These are phyloP conservation scores for Ascobolus immersus DNA, from an alignment of 495 filamentous ascomycete genomes.

Conservation along the genomic window DNA sequence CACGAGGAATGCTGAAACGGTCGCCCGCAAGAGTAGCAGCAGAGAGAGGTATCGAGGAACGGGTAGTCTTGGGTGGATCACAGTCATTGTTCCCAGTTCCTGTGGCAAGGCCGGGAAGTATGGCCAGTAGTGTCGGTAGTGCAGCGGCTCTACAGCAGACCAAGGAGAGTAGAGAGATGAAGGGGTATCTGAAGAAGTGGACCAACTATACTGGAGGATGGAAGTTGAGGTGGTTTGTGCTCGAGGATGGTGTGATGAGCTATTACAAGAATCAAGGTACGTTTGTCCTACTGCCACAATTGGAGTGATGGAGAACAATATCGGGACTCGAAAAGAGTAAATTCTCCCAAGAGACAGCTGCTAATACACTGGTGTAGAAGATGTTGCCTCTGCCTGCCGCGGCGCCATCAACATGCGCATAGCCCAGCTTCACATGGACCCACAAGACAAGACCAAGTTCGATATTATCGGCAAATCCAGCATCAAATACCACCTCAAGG, in stretches of 20 bases:
- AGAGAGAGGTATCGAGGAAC: conserved; percentile 87
- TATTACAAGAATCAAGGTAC: conserved; percentile 93
- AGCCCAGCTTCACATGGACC: conserved; percentile 77
- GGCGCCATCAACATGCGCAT: conserved; percentile 98
- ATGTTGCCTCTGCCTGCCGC: conserved; percentile 40
- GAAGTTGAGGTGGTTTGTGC: conserved; percentile 90
- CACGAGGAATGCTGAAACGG: conserved; percentile 60
- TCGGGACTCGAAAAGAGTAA: too few species aligned
- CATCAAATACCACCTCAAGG: conserved; percentile 94
- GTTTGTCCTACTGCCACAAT: too few species aligned
- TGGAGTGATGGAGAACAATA: too few species aligned
- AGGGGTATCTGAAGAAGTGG: conserved; percentile 96
- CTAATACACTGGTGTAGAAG: too few species aligned
- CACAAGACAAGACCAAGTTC: conserved; percentile 88
- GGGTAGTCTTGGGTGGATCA: conserved; percentile 64
- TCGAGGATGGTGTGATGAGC: conserved; percentile 89
- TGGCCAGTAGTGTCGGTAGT: conserved; percentile 29
- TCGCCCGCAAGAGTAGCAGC: conserved; percentile 86
- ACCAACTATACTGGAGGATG: conserved; percentile 94
- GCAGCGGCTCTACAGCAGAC: conserved; percentile 32
- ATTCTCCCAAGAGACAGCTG: too few species aligned
- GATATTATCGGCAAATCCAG: conserved; percentile 94
- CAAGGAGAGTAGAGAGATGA: conserved; percentile 86
- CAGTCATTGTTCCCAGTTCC: too few species aligned
- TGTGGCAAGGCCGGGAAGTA: conserved; percentile 4